Percentiles rank a stretch among this genome's conserved stretches.
Evolutionary conservation across 2,329 filamentous ascomycete genomes (phyloP).

Genomic region (Trichoderma sp.): DNA sequence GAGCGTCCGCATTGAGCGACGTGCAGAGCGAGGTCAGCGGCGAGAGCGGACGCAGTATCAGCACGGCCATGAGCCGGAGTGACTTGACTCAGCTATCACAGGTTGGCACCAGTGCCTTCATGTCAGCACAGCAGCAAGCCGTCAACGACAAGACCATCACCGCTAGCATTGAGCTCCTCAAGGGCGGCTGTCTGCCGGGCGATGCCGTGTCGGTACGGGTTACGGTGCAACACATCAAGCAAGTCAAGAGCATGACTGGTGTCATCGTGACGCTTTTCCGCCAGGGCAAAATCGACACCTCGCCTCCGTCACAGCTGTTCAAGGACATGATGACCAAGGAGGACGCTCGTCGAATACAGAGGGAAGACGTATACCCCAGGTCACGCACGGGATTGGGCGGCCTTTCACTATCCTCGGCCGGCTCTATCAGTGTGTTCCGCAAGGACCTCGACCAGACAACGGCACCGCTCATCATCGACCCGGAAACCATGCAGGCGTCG

Average conservation of each 20-base stretch:
- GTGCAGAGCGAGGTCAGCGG: conserved; percentile 66
- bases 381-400: conserved; percentile 84
- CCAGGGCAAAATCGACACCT: conserved; percentile 83
- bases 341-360: conserved; percentile 64
- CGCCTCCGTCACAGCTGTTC: conserved; percentile 52
- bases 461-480: conserved; percentile 84
- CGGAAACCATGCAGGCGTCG: conserved; percentile 69
- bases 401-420: conserved; percentile 78
- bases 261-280: conserved; percentile 91
- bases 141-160: conserved; percentile 77
- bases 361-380: conserved; percentile 81
- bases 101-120: conserved; percentile 28
- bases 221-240: conserved; percentile 81
- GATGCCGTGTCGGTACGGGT: conserved; percentile 79
- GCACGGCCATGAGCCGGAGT: conserved; percentile 57
- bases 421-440: conserved; percentile 87
- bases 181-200: conserved; percentile 80
- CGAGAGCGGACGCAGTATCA: conserved; percentile 66
- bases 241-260: conserved; percentile 85
- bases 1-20: conserved; percentile 49
- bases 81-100: conserved; percentile 39
- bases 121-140: conserved; percentile 39
- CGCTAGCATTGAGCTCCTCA: conserved; percentile 76
- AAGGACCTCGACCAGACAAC: conserved; percentile 91
- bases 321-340: conserved; percentile 55